Conservation (phyloP, 192 early-diverging fungal genomes). For the Martensiomyces pterosporus region DNA sequence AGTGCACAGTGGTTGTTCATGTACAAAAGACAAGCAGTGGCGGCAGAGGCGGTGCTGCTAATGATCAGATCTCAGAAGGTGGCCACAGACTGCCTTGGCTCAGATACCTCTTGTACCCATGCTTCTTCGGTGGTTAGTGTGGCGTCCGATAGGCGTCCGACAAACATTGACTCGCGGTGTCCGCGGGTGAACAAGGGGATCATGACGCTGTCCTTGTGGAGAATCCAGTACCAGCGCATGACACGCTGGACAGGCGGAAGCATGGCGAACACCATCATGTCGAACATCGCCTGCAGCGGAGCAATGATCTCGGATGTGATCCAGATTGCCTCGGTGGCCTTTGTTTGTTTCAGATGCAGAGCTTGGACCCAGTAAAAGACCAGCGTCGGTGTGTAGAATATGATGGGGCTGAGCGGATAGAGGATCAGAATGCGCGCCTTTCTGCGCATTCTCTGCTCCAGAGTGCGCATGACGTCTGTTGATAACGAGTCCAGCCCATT, state of each 20-base stretch:
- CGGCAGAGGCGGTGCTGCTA: too few species aligned
- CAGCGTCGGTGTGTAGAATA: constrained; percentile 30
- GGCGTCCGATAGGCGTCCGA: constrained; percentile 4
- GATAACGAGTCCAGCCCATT: constrained; percentile 20
- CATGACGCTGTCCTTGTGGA: constrained; percentile 34
- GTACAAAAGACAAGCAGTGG: too few species aligned
- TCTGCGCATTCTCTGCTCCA: constrained; percentile 40
- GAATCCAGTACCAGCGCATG: constrained; percentile 30
- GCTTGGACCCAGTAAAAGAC: constrained; percentile 42
- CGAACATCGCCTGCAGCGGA: constrained; percentile 31
- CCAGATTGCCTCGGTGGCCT: constrained; percentile 23
- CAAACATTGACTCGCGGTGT: constrained; percentile 25
- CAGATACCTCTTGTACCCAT: constrained; percentile 30
- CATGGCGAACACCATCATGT: constrained; percentile 24
- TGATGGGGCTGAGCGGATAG: constrained; percentile 41
- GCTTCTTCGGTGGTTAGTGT: constrained; percentile 16
- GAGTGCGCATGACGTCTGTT: constrained; percentile 30
- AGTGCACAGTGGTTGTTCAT: too few species aligned
- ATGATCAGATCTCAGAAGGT: neutral
- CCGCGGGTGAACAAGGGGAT: constrained; percentile 12
- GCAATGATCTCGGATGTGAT: constrained; percentile 15
- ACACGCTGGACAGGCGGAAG: constrained; percentile 44
- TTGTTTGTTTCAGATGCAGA: constrained; percentile 20
- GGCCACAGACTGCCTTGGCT: constrained; percentile 1
- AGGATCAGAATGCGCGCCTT: constrained; percentile 37